Conservation (phyloP, 192 early-diverging fungal genomes). For the Coemansia furcata region DNA sequence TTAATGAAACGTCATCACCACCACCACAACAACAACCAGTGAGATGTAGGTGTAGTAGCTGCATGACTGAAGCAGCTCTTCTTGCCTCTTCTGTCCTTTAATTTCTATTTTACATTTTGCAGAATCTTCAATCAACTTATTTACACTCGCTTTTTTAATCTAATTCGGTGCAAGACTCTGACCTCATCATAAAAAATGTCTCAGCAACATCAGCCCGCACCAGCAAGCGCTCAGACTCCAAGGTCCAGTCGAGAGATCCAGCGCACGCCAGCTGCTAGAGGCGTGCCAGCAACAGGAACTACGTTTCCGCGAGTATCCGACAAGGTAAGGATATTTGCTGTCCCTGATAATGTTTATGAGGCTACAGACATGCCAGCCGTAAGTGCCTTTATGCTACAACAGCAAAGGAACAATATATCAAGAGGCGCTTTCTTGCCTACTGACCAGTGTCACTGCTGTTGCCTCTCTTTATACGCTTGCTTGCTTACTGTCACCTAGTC, state of each 20-base stretch:
- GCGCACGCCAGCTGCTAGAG: neutral
- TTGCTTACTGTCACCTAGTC: slow-evolving; percentile 15
- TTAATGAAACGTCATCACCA: no score
- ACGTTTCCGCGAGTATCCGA: slow-evolving; percentile 24
- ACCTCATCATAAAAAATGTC: neutral
- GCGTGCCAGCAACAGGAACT: neutral
- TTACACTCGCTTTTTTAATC: neutral
- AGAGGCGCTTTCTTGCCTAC: slow-evolving; percentile 1
- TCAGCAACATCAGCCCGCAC: slow-evolving; percentile 7
- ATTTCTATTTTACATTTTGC: neutral
- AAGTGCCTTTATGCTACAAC: neutral
- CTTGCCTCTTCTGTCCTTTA: neutral
- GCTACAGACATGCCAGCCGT: no score
- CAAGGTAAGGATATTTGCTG: slow-evolving; percentile 16
- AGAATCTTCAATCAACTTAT: neutral
- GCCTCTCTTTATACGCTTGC: neutral
- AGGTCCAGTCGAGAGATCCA: neutral
- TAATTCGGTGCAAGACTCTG: neutral
- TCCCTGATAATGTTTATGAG: neutral
- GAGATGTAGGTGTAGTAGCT: no score
- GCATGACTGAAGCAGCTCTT: no score
- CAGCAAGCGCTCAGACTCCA: neutral
- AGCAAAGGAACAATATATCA: neutral
- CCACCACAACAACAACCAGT: no score
- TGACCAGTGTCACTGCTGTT: neutral